These are phyloP conservation scores for Fomes fomentarius DNA, from an alignment of 1,284 basidiomycete genomes.

Conservation along the genomic window DNA sequence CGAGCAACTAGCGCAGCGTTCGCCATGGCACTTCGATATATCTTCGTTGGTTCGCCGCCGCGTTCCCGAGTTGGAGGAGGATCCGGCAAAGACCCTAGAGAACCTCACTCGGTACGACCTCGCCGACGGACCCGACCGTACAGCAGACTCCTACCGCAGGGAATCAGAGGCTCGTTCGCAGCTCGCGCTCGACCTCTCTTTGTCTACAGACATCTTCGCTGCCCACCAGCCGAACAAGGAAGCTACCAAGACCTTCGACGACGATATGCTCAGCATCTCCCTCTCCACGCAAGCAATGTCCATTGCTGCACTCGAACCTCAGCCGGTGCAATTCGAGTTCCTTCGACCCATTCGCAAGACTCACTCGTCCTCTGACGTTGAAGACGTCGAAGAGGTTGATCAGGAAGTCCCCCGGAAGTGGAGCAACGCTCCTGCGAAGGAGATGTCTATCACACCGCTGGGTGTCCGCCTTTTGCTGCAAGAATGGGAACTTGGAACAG, in stretches of 20 bases:
- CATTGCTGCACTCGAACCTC: constrained; percentile 50
- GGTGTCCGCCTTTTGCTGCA: constrained; percentile 65
- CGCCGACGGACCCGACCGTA: constrained; percentile 37
- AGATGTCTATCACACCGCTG: constrained; percentile 42
- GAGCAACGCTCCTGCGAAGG: neutral
- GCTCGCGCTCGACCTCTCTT: constrained; percentile 61
- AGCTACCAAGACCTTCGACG: constrained; percentile 32
- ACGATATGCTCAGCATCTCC: constrained; percentile 40
- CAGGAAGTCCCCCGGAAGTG: no score
- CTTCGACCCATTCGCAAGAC: constrained; percentile 49
- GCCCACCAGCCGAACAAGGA: constrained; percentile 31
- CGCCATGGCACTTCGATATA: constrained; percentile 59
- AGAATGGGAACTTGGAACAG: constrained; percentile 64
- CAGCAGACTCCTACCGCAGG: constrained; percentile 43
- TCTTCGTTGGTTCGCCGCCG: constrained; percentile 45
- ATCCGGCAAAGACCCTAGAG: constrained; percentile 40
- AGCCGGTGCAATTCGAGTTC: constrained; percentile 61
- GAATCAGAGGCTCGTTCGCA: constrained; percentile 62
- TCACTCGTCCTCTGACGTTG: constrained; percentile 5
- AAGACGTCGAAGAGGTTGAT: neutral
- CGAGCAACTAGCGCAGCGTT: constrained; percentile 40
- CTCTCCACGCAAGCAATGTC: constrained; percentile 55
- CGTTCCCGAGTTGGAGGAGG: constrained; percentile 39
- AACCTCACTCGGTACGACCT: constrained; percentile 48
- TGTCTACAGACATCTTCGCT: constrained; percentile 63